A percentile compares a stretch with the other conserved stretches of the same genome.
Evolutionary conservation across 495 filamentous ascomycete species (phyloP).

Genomic region (Usnea hakonensis): DNA sequence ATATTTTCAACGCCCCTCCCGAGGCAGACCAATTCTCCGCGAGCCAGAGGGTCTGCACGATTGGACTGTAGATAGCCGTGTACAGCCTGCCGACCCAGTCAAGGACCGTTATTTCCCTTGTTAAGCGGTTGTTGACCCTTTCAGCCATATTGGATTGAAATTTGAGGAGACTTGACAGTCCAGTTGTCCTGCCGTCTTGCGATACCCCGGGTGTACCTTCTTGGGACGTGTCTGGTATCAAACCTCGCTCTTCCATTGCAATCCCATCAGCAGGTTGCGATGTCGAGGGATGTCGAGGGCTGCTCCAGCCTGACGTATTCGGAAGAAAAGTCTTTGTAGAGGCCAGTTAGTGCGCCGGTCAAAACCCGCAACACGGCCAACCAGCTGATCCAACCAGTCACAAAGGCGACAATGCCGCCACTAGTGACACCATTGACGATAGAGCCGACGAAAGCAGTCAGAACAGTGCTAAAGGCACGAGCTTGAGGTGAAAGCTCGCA

Average conservation of each 20-base stretch:
- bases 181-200: neutral
- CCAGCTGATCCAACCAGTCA: slow-evolving; percentile 18
- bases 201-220: neutral
- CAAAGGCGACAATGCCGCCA: slow-evolving; percentile 9
- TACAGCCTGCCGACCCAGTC: slow-evolving; percentile 15
- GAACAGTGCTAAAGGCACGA: slow-evolving; percentile 15
- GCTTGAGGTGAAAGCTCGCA: slow-evolving; percentile 10
- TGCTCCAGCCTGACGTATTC: slow-evolving; percentile 2
- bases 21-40: neutral
- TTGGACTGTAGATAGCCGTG: slow-evolving; percentile 12
- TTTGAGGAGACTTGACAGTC: neutral
- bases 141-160: neutral
- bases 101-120: slow-evolving; percentile 8
- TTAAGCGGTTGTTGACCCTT: neutral
- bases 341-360: slow-evolving; percentile 4
- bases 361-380: slow-evolving; percentile 12
- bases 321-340: slow-evolving; percentile 11
- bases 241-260: neutral
- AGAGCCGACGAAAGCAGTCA: slow-evolving; percentile 16
- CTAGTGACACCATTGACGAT: slow-evolving; percentile 13
- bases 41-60: slow-evolving; percentile 13
- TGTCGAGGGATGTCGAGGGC: neutral
- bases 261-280: slow-evolving; percentile 1
- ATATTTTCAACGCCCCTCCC: slow-evolving; percentile 4
- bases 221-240: neutral